Evolutionary conservation across 2,329 filamentous ascomycete species (phyloP), one percentile per base, ranked within the genome.

Genomic region (Cercospora citrullina): DNA sequence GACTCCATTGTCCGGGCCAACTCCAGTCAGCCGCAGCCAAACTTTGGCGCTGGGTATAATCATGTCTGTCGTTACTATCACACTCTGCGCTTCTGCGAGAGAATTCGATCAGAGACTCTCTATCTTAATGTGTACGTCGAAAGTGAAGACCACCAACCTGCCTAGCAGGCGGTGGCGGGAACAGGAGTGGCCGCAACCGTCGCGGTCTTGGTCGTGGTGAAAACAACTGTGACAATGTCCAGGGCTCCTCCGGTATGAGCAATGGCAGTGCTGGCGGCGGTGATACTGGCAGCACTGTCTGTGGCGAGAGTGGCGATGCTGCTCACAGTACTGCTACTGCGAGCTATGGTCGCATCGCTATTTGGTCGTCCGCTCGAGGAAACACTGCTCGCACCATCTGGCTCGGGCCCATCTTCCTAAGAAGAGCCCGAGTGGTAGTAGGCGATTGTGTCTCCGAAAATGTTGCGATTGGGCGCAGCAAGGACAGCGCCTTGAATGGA

Each of bases 361-460:
- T 5, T 31, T 48, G 36, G 59, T 12, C 9, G 14, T 36, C 21
- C 33, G 21, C 62, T 64, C 21, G 30, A 51, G 33, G 33, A 42
- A 33, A 51, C 55, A 23, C 30, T 39, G 45, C 33, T 64, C 62
- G 31, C 62, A 58, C 33, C 30, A 58, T 10, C 62, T 31, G 14
- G 48, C n/a, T 39, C 62, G 12, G 51, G 26, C 62, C 18, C 62
- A 12, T 7, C 62, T n/a, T 12, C 61, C 61, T 63, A 63, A 48
- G 61, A 64, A 58, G 62, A 64, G 12, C 67, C 67, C 7, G 68
- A 68, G 28, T 62, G 65, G 71, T 76, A 78, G 66, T 73, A 76
- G 1, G 80, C 81, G 18, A 85, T 71, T 3, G 82, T 84, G 55
- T 80, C 81, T 71, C 82, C 83, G 75, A 84, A 85, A 73, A 83